Evolutionary conservation across 371 early-diverging fungal species (phyloP), one percentile per base, ranked within the genome.

Genomic region (Syncephalastrum contaminatum): DNA sequence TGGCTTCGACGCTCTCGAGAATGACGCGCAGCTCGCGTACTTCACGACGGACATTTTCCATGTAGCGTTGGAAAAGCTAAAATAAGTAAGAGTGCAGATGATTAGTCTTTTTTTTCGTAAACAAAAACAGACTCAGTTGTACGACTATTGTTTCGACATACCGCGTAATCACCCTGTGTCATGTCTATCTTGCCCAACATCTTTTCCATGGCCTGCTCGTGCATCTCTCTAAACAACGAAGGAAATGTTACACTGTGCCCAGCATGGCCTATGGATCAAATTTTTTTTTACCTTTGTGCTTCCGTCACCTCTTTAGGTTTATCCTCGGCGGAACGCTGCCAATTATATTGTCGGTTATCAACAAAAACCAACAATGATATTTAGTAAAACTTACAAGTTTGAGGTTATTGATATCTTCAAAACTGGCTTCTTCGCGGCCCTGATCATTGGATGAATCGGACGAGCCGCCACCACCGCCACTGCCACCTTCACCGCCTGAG

Each of bases 1-100:
- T 91, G 46, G 91, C 87, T 59, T 92, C 90, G 20, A 86, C 83
- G 15, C 87, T 78, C 61, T 89, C 89, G 7, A 93, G 61, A 40
- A 92, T 83, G 4, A 85, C 90, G n/a, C 89, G 80, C 2, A 93
- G 76, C 52, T 88, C 89, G 7, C 87, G 83, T 18, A 90, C 81
- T 63, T 92, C 89, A 16, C 85, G 83, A 27, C 84, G 76, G 6
- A 87, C 75, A 46, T 85, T 84, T 43, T 80, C 80, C 71, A 84
- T 78, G 57, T 80, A 83, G 27, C 68, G 61, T 64, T 73, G 81
- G 59, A 73, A 86, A 51, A 79, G 57, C 64, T 77, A 48, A 6
- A 39, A 43, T 13, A 30, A 25, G 19, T 42, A 41, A 48, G 21
- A 20, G 27, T 41, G 12, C 19, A 8, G n/a, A 22, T 27, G 4